Percentiles rank a stretch among this genome's conserved stretches.
phyloP scores from a whole-genome alignment of 345 rosid genomes.

The Eucalyptus dawsonii region DNA sequence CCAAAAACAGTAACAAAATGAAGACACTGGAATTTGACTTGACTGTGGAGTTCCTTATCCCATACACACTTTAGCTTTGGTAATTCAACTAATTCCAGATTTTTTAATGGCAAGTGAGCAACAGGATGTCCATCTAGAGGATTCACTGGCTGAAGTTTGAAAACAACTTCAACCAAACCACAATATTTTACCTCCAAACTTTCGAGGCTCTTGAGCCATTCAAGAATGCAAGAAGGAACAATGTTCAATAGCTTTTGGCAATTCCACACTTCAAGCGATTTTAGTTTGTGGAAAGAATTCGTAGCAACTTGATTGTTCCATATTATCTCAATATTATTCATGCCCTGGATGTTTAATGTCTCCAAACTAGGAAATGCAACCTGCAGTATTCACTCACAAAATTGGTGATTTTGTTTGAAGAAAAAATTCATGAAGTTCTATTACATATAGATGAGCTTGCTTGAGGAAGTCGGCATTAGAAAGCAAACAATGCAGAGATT shows the following conservation, averaged over 20 bases:
- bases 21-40: not conserved
- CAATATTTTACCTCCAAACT: fast-evolving
- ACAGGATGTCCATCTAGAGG: not conserved
- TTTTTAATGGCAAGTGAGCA: fast-evolving
- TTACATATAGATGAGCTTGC: not conserved
- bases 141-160: not conserved
- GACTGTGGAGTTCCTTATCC: not conserved
- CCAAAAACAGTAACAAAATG: fast-evolving
- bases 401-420: not conserved
- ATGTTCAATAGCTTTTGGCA: not conserved
- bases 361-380: not conserved
- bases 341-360: fast-evolving
- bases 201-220: fast-evolving
- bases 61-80: not conserved
- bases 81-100: fast-evolving
- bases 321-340: not conserved
- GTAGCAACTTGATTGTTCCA: not conserved
- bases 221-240: not conserved
- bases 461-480: not conserved
- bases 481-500: fast-evolving
- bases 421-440: not conserved
- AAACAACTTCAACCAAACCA: not conserved
- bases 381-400: not conserved
- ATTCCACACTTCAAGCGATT: fast-evolving
- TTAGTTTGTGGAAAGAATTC: too few species aligned